Evolutionary conservation across 192 early-diverging fungal genomes (phyloP), one percentile per base, ranked within the genome.

Genomic region (Radiomyces spectabilis): DNA sequence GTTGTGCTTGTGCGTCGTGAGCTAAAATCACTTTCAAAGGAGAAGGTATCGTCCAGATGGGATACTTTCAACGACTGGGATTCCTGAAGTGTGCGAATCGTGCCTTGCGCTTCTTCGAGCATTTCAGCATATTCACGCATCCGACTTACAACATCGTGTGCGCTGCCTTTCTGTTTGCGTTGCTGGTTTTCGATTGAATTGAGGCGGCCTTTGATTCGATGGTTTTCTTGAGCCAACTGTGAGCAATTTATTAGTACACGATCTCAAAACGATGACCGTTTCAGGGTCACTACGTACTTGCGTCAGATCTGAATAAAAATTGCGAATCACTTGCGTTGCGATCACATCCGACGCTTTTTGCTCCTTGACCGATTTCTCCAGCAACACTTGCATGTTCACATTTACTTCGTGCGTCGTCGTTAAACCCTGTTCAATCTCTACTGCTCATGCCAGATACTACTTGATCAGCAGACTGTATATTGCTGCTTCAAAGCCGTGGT

Each of bases 101-200:
- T 63, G 12, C 53, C 61, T 63, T 55, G 53, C 48, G 61, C 61
- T 51, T 63, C 53, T 40, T 63, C 61, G 42, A 63, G 53, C 47
- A 63, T 55, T 19, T 41, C 34, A n/a, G 61, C 45, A 43, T 63
- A 63, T 55, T 63, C 61, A 22, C 61, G 52, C 35, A 63, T 55
- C 30, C 47, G 42, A 39, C 55, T 41, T 9, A 45, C 53, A 6
- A 63, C 37, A 44, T 63, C 53, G 8, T 44, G 48, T 8, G 41
- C 61, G 22, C 30, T 63, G 2, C 61, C 61, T 50, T 63, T 37
- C 42, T 63, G 40, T 34, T 54, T 34, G 29, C 37, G 33, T 41
- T 63, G 61, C 24, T 55, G 51, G n/a, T 22, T 33, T 30, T 51
- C 61, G 34, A 63, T 63, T 8, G 40, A 53, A n/a, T 44, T 32